A percentile compares a stretch with the other conserved stretches of the same genome.
Evolutionary conservation across 1,284 basidiomycete genomes (phyloP).

Genomic region (Cutaneotrichosporon cutaneum): DNA sequence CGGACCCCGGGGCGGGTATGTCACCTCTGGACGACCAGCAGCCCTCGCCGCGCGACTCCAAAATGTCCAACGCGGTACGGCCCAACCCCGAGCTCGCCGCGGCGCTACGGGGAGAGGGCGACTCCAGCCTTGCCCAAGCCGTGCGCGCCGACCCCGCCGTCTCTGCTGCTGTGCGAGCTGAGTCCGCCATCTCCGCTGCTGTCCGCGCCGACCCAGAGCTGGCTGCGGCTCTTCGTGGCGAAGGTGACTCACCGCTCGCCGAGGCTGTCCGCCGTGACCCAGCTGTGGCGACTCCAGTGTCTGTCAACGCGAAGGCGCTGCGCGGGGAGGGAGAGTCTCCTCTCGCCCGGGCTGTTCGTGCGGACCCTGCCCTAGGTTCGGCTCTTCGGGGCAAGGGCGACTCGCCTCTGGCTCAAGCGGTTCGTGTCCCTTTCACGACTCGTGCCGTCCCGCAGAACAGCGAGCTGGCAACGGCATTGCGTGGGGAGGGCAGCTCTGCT

Average conservation of each 20-base stretch:
- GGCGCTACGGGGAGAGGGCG: background rate
- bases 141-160: slow-evolving; percentile 3
- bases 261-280: background rate
- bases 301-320: background rate
- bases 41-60: background rate
- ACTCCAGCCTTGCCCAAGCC: slow-evolving; percentile 1
- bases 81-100: slow-evolving; percentile 5
- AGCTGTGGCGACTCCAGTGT: background rate
- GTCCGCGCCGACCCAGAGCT: slow-evolving; percentile 5
- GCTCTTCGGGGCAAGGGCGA: slow-evolving; percentile 5
- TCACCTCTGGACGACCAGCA: background rate
- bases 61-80: background rate
- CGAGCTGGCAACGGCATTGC: background rate
- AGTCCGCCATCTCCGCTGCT: slow-evolving; percentile 1
- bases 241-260: background rate
- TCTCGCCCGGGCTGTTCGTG: slow-evolving; percentile 1
- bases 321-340: background rate
- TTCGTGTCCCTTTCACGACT: background rate
- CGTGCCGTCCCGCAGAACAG: background rate
- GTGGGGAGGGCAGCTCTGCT: background rate
- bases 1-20: background rate
- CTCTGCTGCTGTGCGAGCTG: slow-evolving; percentile 1
- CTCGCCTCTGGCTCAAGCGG: background rate
- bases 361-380: background rate
- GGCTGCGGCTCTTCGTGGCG: slow-evolving; percentile 6